A percentile compares a stretch with the other conserved stretches of the same genome.
These are phyloP conservation scores for Rhodotorula sphaerocarpa DNA, from an alignment of 768 basidiomycete species.

Conservation along the genomic window DNA sequence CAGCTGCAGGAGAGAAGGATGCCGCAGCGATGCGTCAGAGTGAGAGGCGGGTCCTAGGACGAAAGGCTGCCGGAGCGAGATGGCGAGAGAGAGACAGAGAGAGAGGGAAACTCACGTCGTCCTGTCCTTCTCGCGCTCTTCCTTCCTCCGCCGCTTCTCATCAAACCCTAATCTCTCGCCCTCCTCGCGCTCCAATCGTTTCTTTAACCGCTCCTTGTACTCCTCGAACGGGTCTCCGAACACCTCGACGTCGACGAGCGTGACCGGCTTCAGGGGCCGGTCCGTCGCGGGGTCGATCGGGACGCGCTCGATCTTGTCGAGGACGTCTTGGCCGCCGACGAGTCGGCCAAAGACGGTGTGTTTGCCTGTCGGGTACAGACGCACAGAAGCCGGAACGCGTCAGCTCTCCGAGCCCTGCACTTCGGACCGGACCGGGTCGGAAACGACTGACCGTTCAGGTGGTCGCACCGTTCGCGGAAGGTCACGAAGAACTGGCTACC, in stretches of 20 bases:
- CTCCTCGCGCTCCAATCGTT: slow-evolving; percentile 46
- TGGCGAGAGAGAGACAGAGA: background rate
- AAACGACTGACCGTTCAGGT: slow-evolving; percentile 83
- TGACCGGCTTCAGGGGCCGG: slow-evolving; percentile 72
- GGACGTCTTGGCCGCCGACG: slow-evolving; percentile 86
- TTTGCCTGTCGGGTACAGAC: slow-evolving; percentile 26
- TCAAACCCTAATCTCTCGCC: slow-evolving; percentile 43
- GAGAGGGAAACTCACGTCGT: slow-evolving; percentile 44
- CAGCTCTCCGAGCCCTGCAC: background rate
- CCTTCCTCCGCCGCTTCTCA: slow-evolving; percentile 33
- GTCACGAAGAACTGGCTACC: slow-evolving; percentile 86
- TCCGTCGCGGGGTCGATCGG: slow-evolving; percentile 72
- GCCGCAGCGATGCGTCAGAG: too few relatives aligned
- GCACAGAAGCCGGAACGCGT: background rate
- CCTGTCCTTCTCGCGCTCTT: slow-evolving; percentile 46
- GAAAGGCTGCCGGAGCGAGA: too few relatives aligned
- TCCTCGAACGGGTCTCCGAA: slow-evolving; percentile 76
- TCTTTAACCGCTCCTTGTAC: slow-evolving; percentile 73
- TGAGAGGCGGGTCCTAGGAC: too few relatives aligned
- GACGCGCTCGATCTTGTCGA: slow-evolving; percentile 72
- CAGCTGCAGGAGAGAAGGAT: slow-evolving; percentile 48
- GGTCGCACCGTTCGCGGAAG: slow-evolving; percentile 62
- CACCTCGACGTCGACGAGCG: slow-evolving; percentile 40
- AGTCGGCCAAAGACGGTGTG: slow-evolving; percentile 79
- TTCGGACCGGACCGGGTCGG: background rate